Base-by-base conservation (phyloP, 202 grass and related monocot species). In the Bolboschoenoplectus hybrid region DNA sequence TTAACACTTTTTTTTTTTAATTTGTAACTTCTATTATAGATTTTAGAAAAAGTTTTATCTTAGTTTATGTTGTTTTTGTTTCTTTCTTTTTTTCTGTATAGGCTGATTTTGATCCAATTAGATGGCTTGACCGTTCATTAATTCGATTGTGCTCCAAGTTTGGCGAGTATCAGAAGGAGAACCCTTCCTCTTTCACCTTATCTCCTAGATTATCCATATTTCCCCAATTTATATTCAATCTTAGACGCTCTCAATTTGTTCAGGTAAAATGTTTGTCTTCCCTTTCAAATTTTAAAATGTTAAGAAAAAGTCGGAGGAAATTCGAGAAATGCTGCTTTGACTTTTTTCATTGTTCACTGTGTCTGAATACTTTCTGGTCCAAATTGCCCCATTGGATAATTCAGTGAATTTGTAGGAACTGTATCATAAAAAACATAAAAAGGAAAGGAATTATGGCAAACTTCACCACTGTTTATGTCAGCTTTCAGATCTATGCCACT, bases 91-190 rank as follows among this genome's bases (percentile, higher is more conserved):
- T 41, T 39, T 76, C 3, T 82, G 55, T 89, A 72, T 88, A 97
- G 95, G 81, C 73, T 87, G 95, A 97, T 92, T 95, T 97, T 92
- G 95, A 97, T 61, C 92, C 95, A 79, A 88, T 95, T 86, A 92
- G 93, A 89, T 97, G 95, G 95, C 89, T 97, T 85, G 95, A 97
- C 82, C 88, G 88, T 87, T 86, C 91, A 57, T 81, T 97, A 78
- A 97, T 97, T 87, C 89, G 78, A 67, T 87, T 95, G 60, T 97
- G 95, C 88, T 90, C 92, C 4, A 95, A 97, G 74, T 95, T 97
- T 89, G 95, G 95, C 57, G 93, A 97, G 40, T 97, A 95, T 91
- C 95, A 97, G 85, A 95, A 97, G 84, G 95, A 95, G 55, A 67
- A 86, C 87, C 89, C 89, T 67, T 92, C 95, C 16, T 93, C 93